Base-by-base conservation (phyloP, 2,329 filamentous ascomycete species). In the Aspergillus aculeatus region DNA sequence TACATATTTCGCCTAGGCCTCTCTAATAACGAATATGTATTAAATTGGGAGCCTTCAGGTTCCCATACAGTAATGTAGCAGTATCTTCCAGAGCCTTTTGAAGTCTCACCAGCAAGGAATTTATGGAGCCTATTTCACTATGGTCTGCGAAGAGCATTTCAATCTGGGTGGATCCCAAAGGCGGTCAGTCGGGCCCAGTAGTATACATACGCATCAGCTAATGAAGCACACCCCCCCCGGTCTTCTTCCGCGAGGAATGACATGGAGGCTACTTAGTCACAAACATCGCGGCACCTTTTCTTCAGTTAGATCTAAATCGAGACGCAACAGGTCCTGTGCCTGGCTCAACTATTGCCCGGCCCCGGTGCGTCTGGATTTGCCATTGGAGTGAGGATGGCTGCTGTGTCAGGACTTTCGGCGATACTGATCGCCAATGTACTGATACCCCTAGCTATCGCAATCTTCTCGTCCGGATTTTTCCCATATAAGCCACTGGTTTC, bases 401-500 rank as follows among this genome's bases (percentile, higher is more conserved):
- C 62, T 47, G 50, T 67, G 23, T 44, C 56, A 59, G 71, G 54
- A 68, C 79, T 60, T 47, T 71, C 70, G 68, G 64, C 66, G 51
- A 84, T 92, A 62, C 72, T 84, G 54, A 76, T 86, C 64, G 89
- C 91, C 69, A 96, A 97, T 75, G 58, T 92, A 32, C 77, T 96
- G 62, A 86, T 96, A 49, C 90, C 91, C 3, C 71, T 89, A 57
- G 88, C 92, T 50, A 86, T 93, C 64, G 67, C 89, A 56, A 77
- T 89, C 64, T 98, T 98, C 75, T 93, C 91, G 26, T 86, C 87
- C 32, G 94, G 95, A 14, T 99, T 99, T 83, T 99, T 99, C 72
- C 95, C 95, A 7, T 97, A 98, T 78, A 99, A 99, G 72, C 92
- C 95, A 2, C 89, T 96, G 66, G 83, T 99, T 51, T 87, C 93